These are phyloP conservation scores for Penicillium lividum DNA, from an alignment of 495 filamentous ascomycete genomes.

Conservation along the genomic window DNA sequence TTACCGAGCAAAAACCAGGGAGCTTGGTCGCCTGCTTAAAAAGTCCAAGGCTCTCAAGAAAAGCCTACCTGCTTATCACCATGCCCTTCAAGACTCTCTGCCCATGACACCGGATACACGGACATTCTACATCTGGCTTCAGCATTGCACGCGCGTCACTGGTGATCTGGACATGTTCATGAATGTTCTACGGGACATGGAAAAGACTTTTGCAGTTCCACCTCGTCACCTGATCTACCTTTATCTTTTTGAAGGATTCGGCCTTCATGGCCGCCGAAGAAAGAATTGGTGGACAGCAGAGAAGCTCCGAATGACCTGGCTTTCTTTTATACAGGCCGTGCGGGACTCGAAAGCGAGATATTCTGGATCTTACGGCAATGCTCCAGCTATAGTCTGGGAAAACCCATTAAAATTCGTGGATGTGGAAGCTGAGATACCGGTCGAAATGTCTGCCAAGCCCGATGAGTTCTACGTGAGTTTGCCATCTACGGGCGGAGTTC, in stretches of 20 bases:
- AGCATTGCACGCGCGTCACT: constrained; percentile 36
- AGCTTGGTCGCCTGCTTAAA: constrained; percentile 41
- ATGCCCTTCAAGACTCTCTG: constrained; percentile 40
- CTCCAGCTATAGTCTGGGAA: constrained; percentile 34
- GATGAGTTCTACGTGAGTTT: constrained; percentile 35
- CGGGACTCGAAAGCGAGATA: constrained; percentile 58
- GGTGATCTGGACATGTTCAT: constrained; percentile 40
- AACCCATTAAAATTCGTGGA: constrained; percentile 33
- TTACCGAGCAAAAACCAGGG: constrained; percentile 33
- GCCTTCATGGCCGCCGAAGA: constrained; percentile 43
- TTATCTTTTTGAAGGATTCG: constrained; percentile 72
- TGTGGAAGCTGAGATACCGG: not conserved
- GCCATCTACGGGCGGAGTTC: constrained; percentile 18
- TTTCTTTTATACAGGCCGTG: constrained; percentile 49
- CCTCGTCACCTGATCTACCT: constrained; percentile 45
- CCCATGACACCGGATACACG: constrained; percentile 45
- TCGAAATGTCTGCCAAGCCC: constrained; percentile 1
- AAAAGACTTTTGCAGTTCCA: constrained; percentile 37
- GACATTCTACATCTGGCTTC: constrained; percentile 47
- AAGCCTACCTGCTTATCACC: constrained; percentile 32
- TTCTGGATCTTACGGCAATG: constrained; percentile 18
- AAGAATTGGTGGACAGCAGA: constrained; percentile 56
- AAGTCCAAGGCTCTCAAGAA: constrained; percentile 32
- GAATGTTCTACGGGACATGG: constrained; percentile 44
- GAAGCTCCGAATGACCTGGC: constrained; percentile 50